These are phyloP conservation scores for Phytopythium kandeliae DNA, from an alignment of 352 stramenopile species.

Conservation along the genomic window DNA sequence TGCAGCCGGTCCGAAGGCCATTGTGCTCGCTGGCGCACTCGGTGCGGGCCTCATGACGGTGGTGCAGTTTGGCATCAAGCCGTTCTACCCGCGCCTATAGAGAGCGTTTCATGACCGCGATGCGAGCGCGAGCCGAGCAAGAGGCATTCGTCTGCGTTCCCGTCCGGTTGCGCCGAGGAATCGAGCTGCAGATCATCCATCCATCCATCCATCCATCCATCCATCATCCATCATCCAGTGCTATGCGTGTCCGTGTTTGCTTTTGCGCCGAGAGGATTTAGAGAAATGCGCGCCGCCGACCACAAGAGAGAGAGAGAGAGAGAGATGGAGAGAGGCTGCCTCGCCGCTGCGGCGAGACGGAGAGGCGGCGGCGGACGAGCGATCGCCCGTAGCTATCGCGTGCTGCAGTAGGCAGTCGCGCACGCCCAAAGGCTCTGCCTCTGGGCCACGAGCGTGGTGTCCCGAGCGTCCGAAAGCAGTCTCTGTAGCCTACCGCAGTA, in stretches of 20 bases:
- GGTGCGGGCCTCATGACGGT: constrained; percentile 78
- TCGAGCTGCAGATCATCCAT: not conserved
- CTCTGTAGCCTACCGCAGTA: constrained; percentile 4
- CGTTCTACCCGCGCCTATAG: constrained; percentile 77
- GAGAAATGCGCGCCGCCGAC: not conserved
- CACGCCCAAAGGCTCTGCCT: constrained; percentile 3
- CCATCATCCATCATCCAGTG: not conserved
- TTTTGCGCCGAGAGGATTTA: constrained; percentile 1
- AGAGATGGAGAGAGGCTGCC: not conserved
- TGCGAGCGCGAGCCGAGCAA: not conserved
- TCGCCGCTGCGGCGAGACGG: not conserved
- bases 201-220: not conserved
- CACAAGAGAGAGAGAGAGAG: not conserved
- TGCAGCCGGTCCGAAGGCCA: constrained; percentile 64
- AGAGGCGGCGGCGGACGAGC: not conserved
- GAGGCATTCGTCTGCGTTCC: not conserved
- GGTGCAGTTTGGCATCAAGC: constrained; percentile 83
- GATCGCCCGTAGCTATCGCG: not conserved
- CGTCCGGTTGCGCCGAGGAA: not conserved
- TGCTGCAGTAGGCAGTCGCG: constrained; percentile 4
- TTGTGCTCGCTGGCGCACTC: constrained; percentile 76
- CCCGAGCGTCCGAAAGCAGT: not conserved
- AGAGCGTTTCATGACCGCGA: constrained; percentile 7
- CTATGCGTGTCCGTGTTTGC: constrained; percentile 2
- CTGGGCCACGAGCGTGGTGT: not conserved